Evolutionary conservation across 441 rosid species (phyloP).

Genomic region (Breynia disticha): DNA sequence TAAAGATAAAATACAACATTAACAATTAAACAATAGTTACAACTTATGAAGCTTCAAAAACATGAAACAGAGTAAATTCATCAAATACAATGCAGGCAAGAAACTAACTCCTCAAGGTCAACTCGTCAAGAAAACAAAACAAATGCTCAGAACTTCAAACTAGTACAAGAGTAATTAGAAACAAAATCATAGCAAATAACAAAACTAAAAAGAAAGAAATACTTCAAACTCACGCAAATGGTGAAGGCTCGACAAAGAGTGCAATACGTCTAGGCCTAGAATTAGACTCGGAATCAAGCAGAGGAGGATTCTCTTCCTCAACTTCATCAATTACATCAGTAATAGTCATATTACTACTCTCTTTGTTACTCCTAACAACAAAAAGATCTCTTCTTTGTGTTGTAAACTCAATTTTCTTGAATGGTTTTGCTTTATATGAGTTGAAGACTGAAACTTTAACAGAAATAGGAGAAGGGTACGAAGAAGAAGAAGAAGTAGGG

Average conservation of each 20-base stretch:
- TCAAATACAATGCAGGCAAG: constrained; percentile 12
- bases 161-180: constrained; percentile 2
- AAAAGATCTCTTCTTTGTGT: constrained; percentile 7
- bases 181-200: not conserved
- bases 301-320: constrained; percentile 37
- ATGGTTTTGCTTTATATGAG: constrained; percentile 26
- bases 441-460: constrained; percentile 17
- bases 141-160: not conserved
- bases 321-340: constrained; percentile 31
- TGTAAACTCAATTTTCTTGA: constrained; percentile 10
- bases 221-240: constrained; percentile 65
- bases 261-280: constrained; percentile 78
- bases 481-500: constrained; percentile 12
- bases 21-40: constrained; percentile 2
- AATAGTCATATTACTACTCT: constrained; percentile 37
- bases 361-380: constrained; percentile 16
- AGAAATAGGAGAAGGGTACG: constrained; percentile 15
- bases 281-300: constrained; percentile 43
- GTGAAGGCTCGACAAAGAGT: constrained; percentile 96
- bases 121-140: constrained; percentile 7
- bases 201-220: not conserved
- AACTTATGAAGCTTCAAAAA: not conserved
- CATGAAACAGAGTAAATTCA: constrained; percentile 4
- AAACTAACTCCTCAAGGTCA: constrained; percentile 2
- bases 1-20: not conserved